phyloP scores from a whole-genome alignment of 2,329 filamentous ascomycete species.

The Arthroderma sp. region DNA sequence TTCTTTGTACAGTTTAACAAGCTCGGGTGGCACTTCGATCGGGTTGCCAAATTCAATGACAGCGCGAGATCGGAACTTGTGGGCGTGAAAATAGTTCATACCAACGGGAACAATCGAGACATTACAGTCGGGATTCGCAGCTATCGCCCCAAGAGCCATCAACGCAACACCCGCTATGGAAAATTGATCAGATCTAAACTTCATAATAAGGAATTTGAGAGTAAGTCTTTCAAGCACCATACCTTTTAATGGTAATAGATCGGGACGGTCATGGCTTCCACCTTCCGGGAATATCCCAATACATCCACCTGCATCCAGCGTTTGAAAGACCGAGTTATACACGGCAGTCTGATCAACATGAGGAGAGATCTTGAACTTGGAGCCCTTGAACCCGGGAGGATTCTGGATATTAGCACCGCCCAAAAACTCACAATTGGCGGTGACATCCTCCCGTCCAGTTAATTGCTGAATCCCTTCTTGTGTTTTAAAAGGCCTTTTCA shows the following conservation, averaged over 20 bases:
- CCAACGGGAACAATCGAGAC: conserved; percentile 92
- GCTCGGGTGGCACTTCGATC: conserved; percentile 66
- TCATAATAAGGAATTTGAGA: too few relatives aligned
- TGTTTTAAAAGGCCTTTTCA: conserved; percentile 80
- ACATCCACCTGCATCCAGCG: conserved; percentile 69
- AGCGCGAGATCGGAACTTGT: conserved; percentile 93
- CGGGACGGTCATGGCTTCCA: conserved; percentile 86
- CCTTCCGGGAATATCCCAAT: conserved; percentile 96
- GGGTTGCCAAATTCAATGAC: conserved; percentile 91
- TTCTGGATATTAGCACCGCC: conserved; percentile 42
- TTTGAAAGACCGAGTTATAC: conserved; percentile 82
- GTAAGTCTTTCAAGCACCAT: conserved; percentile 4
- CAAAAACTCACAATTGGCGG: conserved; percentile 50
- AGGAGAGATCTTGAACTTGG: conserved; percentile 74
- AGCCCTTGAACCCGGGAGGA: conserved; percentile 53
- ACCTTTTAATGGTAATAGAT: conserved; percentile 77
- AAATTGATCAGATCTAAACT: conserved; percentile 2
- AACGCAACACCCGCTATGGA: conserved; percentile 74
- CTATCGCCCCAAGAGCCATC: conserved; percentile 87
- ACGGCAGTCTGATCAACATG: conserved; percentile 90
- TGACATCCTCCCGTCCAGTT: conserved; percentile 63
- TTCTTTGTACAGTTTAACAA: conserved; percentile 73
- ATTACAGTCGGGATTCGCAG: conserved; percentile 71
- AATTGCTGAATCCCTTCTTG: conserved; percentile 64
- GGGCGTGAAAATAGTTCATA: conserved; percentile 99